Base-by-base conservation (phyloP, 108 stramenopile species). In the Cyclotella baltica region DNA sequence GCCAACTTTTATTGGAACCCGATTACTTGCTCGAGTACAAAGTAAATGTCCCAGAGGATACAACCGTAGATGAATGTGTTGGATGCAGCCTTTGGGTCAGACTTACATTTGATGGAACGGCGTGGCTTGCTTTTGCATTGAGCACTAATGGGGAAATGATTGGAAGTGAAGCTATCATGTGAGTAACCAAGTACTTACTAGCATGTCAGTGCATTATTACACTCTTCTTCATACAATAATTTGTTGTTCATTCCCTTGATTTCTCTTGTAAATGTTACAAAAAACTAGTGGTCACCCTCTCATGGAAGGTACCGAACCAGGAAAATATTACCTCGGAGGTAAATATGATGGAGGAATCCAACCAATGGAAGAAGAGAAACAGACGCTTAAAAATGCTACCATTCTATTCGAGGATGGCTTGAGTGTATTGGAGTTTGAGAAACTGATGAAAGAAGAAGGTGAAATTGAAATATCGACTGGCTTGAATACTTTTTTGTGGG, bases 371-470 rank as follows among this genome's bases (percentile, higher is more conserved):
- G 73, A 65, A 0, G 57, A 51, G 3, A 38, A 71, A 38, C 91
- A 92, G 68, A 92, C 89, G n/a, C 64, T 92, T 43, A 84, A 83
- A 16, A 73, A 87, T 51, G 68, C 86, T 3, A 76, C 62, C 20
- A 67, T 89, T 40, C 11, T 16, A 15, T 85, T 88, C 73, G 70
- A 70, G 1, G 62, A 66, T 20, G 72, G 70, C 0, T 27, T 36
- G 22, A 92, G 88, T 19, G 67, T 67, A 8, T 47, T 91, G 85
- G 65, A 23, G 30, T 91, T 88, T 68, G 84, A 86, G 27, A 89
- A 89, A 74, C 33, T 83, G 25, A 31, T 89, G 65, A 76, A 67
- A 4, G 87, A 91, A 67, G 73, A 43, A 0, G 85, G 72, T 16
- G 85, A 88, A 30, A 72, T 77, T 37, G 69, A 83, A 1, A 87